Percentiles rank a stretch among this genome's conserved stretches.
Conservation (phyloP, 441 rosid genomes). For the Croton laevigatus region DNA sequence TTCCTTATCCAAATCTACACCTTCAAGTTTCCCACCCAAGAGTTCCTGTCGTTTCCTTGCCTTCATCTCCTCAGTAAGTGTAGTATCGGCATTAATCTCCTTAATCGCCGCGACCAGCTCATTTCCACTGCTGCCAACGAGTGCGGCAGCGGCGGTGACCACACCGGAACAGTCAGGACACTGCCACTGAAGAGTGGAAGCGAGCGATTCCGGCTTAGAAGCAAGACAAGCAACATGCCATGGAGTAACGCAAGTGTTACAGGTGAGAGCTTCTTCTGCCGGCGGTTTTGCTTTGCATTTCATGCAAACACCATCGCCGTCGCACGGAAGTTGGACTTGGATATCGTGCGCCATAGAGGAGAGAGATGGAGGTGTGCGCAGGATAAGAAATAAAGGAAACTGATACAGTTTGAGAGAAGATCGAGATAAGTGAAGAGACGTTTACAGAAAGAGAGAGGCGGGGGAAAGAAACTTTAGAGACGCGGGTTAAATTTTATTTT, state of each 20-base stretch:
- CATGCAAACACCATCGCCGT: constrained; percentile 61
- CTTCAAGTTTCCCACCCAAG: constrained; percentile 38
- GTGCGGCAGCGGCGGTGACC: background rate
- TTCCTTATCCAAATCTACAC: constrained; percentile 5
- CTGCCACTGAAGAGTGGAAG: constrained; percentile 40
- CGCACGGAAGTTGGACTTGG: constrained; percentile 62
- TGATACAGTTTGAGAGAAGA: background rate
- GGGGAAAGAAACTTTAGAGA: background rate
- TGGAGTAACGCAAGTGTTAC: constrained; percentile 53
- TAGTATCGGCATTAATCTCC: constrained; percentile 51
- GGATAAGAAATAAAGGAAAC: constrained; percentile 9
- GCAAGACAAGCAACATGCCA: constrained; percentile 60
- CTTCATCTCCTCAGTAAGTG: constrained; percentile 49
- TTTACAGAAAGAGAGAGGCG: background rate
- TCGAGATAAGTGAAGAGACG: background rate
- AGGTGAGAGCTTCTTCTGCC: constrained; percentile 41
- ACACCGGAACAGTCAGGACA: constrained; percentile 62
- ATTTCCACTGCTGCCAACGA: constrained; percentile 11
- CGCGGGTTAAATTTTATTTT: constrained; percentile 10
- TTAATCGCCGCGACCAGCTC: constrained; percentile 43
- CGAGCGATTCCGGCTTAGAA: constrained; percentile 37
- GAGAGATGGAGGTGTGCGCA: background rate
- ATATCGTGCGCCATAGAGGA: constrained; percentile 40
- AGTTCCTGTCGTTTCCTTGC: constrained; percentile 57
- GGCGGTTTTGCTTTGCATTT: constrained; percentile 44